Evolutionary conservation across 768 basidiomycete genomes (phyloP).

Genomic region (Sarcodon aspratus): DNA sequence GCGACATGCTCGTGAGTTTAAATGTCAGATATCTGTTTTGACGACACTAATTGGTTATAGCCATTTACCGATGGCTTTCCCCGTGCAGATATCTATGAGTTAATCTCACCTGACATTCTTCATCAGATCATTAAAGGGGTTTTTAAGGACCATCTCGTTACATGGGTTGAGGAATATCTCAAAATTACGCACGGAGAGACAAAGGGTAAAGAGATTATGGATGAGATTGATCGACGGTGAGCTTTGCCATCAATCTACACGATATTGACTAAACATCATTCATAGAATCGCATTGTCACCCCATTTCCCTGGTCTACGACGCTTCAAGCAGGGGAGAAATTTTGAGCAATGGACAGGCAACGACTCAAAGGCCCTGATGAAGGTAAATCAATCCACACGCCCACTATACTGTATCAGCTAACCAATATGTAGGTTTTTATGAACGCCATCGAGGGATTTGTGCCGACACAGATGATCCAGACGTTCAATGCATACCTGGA

Average conservation of each 20-base stretch:
- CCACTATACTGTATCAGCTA: neutral
- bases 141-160: slow-evolving; percentile 14
- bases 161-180: slow-evolving; percentile 8
- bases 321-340: slow-evolving; percentile 11
- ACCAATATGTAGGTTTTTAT: neutral
- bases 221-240: slow-evolving; percentile 9
- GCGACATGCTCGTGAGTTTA: no score
- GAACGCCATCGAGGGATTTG: slow-evolving; percentile 1
- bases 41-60: neutral
- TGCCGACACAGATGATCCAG: slow-evolving; percentile 4
- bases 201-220: slow-evolving; percentile 1
- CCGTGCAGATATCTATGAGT: slow-evolving; percentile 12
- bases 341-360: slow-evolving; percentile 19
- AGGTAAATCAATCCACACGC: slow-evolving; percentile 5
- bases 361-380: slow-evolving; percentile 17
- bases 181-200: neutral
- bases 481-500: slow-evolving; percentile 10
- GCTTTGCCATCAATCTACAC: neutral
- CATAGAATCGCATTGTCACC: slow-evolving; percentile 10
- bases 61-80: slow-evolving; percentile 12
- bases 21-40: neutral
- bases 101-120: slow-evolving; percentile 10
- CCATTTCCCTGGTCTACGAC: slow-evolving; percentile 9
- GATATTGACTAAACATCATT: neutral
- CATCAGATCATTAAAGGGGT: slow-evolving; percentile 14